These are phyloP conservation scores for Metarhizium sp. DNA, from an alignment of 2,329 filamentous ascomycete species.

Conservation along the genomic window DNA sequence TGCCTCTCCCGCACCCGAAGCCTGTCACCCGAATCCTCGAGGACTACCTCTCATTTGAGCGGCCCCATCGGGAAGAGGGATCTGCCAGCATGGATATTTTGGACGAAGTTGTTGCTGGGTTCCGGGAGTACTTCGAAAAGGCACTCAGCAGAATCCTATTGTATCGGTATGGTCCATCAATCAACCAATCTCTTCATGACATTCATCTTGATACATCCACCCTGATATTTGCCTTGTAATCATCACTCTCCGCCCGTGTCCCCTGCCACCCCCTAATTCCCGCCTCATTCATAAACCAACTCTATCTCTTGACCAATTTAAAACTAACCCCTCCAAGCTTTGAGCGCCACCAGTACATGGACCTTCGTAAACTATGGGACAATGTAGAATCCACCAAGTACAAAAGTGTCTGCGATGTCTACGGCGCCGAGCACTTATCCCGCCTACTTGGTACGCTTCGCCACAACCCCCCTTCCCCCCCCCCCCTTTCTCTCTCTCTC, in stretches of 20 bases:
- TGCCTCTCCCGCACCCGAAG: conserved; percentile 69
- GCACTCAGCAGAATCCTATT: conserved; percentile 79
- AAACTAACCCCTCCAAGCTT: conserved; percentile 45
- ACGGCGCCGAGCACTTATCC: conserved; percentile 85
- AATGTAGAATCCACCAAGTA: conserved; percentile 52
- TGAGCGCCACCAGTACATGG: conserved; percentile 79
- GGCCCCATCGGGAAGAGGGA: conserved; percentile 52
- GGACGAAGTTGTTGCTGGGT: conserved; percentile 76
- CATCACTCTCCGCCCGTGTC: neutral
- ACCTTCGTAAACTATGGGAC: conserved; percentile 63
- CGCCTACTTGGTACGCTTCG: conserved; percentile 68
- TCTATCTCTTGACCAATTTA: too few relatives aligned
- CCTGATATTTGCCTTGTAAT: neutral
- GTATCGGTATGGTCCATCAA: conserved; percentile 49
- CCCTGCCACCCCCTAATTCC: neutral
- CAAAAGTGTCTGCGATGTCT: conserved; percentile 70
- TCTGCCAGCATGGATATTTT: conserved; percentile 74
- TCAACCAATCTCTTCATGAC: neutral
- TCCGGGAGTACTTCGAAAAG: conserved; percentile 92
- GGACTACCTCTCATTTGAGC: conserved; percentile 67
- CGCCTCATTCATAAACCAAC: too few relatives aligned
- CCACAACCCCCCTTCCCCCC: too few relatives aligned
- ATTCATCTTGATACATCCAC: neutral
- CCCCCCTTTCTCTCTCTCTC: too few relatives aligned
- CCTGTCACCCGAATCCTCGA: conserved; percentile 71